Evolutionary conservation across 345 rosid genomes (phyloP).

Genomic region (Mercurialis annua): DNA sequence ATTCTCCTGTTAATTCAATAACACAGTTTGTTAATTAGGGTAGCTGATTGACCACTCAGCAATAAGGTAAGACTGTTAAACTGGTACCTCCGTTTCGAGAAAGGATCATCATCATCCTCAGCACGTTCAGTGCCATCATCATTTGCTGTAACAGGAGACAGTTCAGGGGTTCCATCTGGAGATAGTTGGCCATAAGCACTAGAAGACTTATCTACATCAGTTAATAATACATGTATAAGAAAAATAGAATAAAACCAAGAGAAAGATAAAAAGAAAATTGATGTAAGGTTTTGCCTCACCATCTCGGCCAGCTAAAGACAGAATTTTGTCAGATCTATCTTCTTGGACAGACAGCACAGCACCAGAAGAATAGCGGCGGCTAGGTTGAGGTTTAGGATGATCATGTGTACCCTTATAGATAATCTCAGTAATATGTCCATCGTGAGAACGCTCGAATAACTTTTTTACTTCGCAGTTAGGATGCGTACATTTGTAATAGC

Average conservation of each 20-base stretch:
- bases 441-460: conserved; percentile 86
- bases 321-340: conserved; percentile 57
- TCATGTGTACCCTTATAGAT: conserved; percentile 94
- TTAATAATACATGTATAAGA: not conserved
- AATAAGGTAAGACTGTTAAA: conserved; percentile 20
- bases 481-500: conserved; percentile 97
- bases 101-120: conserved; percentile 79
- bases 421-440: conserved; percentile 87
- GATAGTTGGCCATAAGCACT: conserved; percentile 45
- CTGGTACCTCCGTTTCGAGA: conserved; percentile 72
- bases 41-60: not conserved
- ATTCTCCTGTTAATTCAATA: conserved; percentile 53
- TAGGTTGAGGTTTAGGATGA: conserved; percentile 95
- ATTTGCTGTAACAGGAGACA: conserved; percentile 48
- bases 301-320: conserved; percentile 48
- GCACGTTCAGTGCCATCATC: conserved; percentile 56
- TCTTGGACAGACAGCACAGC: conserved; percentile 63
- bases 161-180: conserved; percentile 49
- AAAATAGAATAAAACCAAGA: not conserved
- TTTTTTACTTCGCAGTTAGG: conserved; percentile 98
- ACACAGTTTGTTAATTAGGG: conserved; percentile 19
- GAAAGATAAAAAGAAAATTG: conserved; percentile 3
- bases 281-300: conserved; percentile 38
- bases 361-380: conserved; percentile 65
- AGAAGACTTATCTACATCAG: conserved; percentile 53